These are phyloP conservation scores for Penicillium sp. DNA, from an alignment of 2,329 filamentous ascomycete species.

Conservation along the genomic window DNA sequence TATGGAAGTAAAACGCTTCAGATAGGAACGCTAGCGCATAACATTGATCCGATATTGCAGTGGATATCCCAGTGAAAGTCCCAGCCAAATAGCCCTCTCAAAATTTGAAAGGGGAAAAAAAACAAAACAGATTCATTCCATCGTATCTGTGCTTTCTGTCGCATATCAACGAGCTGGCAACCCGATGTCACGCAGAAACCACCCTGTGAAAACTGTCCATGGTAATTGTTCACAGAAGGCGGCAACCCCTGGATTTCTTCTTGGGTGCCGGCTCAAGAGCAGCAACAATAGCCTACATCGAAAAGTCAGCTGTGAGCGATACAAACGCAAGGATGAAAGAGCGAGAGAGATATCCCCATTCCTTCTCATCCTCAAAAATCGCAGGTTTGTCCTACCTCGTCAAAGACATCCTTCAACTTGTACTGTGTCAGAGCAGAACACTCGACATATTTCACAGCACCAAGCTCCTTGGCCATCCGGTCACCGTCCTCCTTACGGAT, in stretches of 20 bases:
- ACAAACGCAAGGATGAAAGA: slow-evolving; percentile 3
- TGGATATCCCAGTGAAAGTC: slow-evolving; percentile 15
- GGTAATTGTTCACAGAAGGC: slow-evolving; percentile 58
- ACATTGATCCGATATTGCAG: slow-evolving; percentile 6
- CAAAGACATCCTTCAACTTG: slow-evolving; percentile 98
- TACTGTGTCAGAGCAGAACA: slow-evolving; percentile 97
- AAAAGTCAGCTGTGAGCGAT: slow-evolving; percentile 16
- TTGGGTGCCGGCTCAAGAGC: slow-evolving; percentile 85
- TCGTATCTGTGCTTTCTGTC: slow-evolving; percentile 22
- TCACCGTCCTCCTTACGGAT: slow-evolving; percentile 92
- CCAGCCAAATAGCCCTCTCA: slow-evolving; percentile 15
- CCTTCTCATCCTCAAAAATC: not conserved
- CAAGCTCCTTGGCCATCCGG: slow-evolving; percentile 94
- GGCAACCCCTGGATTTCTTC: slow-evolving; percentile 69
- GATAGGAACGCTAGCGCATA: slow-evolving; percentile 20
- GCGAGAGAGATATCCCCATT: not conserved
- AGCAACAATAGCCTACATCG: slow-evolving; percentile 80
- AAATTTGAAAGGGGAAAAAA: slow-evolving; percentile 6
- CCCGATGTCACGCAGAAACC: slow-evolving; percentile 6
- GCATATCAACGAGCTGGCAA: slow-evolving; percentile 4
- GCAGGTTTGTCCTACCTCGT: slow-evolving; percentile 66
- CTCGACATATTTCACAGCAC: slow-evolving; percentile 97
- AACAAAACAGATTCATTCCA: slow-evolving; percentile 29
- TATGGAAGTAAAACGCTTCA: slow-evolving; percentile 9
- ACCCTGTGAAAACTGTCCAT: slow-evolving; percentile 16